Percentiles rank a stretch among this genome's conserved stretches.
These are phyloP conservation scores for Sambucus nigra DNA, from an alignment of 129 eudicot species.

Conservation along the genomic window DNA sequence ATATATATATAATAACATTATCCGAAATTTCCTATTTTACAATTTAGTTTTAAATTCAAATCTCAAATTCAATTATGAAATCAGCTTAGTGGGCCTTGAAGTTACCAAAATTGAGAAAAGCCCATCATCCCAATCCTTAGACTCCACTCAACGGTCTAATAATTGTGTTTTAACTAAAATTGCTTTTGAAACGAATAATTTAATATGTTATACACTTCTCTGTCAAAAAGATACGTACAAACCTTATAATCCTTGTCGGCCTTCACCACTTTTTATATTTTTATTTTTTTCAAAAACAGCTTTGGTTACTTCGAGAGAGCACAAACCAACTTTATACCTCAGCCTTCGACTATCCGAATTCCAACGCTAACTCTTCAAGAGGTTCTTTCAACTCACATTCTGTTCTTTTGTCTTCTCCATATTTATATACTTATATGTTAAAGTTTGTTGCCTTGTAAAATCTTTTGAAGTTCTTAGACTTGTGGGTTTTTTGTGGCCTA, in stretches of 20 bases:
- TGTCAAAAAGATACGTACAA: background rate
- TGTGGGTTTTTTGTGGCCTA: background rate
- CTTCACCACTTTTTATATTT: too few relatives aligned
- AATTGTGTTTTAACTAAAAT: too few relatives aligned
- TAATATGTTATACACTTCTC: background rate
- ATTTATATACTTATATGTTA: too few relatives aligned
- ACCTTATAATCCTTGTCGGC: conserved; percentile 6
- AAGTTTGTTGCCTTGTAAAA: background rate
- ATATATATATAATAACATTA: too few relatives aligned
- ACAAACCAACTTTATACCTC: conserved; percentile 1
- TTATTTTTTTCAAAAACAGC: too few relatives aligned
- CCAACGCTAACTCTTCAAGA: background rate
- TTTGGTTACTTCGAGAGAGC: background rate
- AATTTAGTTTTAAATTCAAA: too few relatives aligned
- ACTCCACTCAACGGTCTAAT: background rate
- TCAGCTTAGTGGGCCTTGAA: background rate
- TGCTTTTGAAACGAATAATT: background rate
- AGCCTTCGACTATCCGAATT: background rate
- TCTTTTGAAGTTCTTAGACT: too few relatives aligned
- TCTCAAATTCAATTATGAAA: too few relatives aligned
- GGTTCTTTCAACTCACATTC: background rate
- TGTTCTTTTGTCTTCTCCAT: background rate
- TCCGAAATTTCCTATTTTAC: too few relatives aligned
- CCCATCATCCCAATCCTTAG: background rate
- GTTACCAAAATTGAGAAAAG: background rate